phyloP scores from a whole-genome alignment of 768 basidiomycete genomes.

The Tylopilus vinaceipallidus region DNA sequence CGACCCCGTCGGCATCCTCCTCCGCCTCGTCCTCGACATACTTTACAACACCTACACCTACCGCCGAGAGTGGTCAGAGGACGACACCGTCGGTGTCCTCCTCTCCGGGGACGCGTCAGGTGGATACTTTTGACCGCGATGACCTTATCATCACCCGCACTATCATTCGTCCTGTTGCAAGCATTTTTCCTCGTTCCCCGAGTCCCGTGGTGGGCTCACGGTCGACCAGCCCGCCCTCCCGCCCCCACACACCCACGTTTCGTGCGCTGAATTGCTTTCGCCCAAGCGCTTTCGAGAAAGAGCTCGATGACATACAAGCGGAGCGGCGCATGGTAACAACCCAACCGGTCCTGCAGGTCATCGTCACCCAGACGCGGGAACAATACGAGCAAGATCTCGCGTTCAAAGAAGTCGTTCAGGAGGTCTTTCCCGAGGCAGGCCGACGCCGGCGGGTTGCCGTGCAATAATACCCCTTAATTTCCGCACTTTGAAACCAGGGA shows the following conservation, averaged over 20 bases:
- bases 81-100: constrained; percentile 6
- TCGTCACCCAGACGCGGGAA: constrained; percentile 33
- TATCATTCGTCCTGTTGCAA: constrained; percentile 35
- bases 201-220: constrained; percentile 27
- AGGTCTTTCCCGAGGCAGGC: constrained; percentile 27
- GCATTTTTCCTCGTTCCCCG: constrained; percentile 31
- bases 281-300: constrained; percentile 32
- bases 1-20: constrained; percentile 9
- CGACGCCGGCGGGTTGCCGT: constrained; percentile 15
- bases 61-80: constrained; percentile 7
- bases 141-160: constrained; percentile 36
- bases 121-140: constrained; percentile 30
- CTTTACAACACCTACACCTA: constrained; percentile 18
- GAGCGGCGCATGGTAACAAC: constrained; percentile 12
- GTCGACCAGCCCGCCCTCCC: constrained; percentile 24
- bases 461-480: neutral
- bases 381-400: constrained; percentile 34
- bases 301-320: constrained; percentile 27
- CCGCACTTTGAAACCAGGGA: neutral
- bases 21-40: constrained; percentile 22
- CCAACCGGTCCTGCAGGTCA: constrained; percentile 31
- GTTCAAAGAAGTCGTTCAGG: constrained; percentile 30
- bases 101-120: constrained; percentile 14
- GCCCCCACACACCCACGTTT: constrained; percentile 22
- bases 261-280: constrained; percentile 36